Base-by-base conservation (phyloP, 2,329 filamentous ascomycete species). In the Trichoderma endophyticum region DNA sequence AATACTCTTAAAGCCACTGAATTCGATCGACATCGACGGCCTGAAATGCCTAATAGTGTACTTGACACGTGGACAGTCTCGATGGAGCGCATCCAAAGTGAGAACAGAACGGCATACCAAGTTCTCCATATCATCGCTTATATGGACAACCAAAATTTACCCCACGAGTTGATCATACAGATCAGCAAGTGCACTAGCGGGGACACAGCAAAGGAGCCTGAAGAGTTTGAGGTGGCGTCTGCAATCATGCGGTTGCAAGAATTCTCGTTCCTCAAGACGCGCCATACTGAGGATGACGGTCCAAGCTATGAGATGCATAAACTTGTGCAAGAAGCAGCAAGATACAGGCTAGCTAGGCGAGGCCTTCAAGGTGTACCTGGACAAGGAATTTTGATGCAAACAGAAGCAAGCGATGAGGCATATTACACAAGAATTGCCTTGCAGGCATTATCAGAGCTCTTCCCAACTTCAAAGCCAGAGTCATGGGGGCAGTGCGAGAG, bases 181-280 rank as follows among this genome's bases (percentile, higher is more conserved):
- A 43, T 43, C 36, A 43, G 36, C 36, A 43, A 43, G 15, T 43
- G 36, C 3, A 43, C 15, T 3, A 43, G 9, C 15, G 15, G 9
- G 15, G 36, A 43, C 3, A 0, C 36, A 0, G 1, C 15, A 0
- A 18, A 18, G 15, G 36, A 18, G 1, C 36, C 3, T 8, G 36
- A 39, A 39, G 36, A 43, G 15, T 3, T 43, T 0, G 36, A 43
- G 15, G 36, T 43, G 36, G 9, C 36, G 15, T 18, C 36, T 43
- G 36, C 15, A 43, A 43, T 43, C 36, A 43, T 43, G 0, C 36
- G 36, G 3, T 4, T 43, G 36, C 36, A 43, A 18, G 36, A 43
- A 43, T 43, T 43, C 7, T 43, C 36, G 15, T 43, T 43, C 3
- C 36, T 43, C 36, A 43, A 4, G 36, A 43, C 36, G 36, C 36